phyloP scores from a whole-genome alignment of 163 green algal species.

The Chloromonas sp. region DNA sequence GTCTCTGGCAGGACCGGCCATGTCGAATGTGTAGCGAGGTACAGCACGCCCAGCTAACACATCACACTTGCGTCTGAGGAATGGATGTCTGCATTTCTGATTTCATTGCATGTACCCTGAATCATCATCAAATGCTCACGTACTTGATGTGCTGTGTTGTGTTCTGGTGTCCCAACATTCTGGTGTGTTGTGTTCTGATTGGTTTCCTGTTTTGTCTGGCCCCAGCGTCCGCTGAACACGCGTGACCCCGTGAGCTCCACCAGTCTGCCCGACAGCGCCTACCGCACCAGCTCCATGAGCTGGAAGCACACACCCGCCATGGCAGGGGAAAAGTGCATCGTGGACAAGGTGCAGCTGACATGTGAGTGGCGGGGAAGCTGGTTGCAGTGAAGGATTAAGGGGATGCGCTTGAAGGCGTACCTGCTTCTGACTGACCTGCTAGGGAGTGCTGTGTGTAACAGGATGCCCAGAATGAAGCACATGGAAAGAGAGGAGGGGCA shows the following conservation, averaged over 20 bases:
- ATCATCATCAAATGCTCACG: no score
- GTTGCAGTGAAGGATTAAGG: not conserved
- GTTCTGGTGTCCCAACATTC: no score
- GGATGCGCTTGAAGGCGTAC: not conserved
- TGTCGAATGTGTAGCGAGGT: no score
- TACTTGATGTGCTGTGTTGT: no score
- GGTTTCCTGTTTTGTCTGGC: no score
- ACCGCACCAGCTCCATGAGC: constrained; percentile 55
- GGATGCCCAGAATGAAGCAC: no score
- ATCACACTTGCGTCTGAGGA: no score
- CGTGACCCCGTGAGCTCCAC: constrained; percentile 60
- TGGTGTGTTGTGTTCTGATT: no score
- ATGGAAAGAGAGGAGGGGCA: no score
- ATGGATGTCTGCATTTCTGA: no score
- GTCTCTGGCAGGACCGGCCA: not conserved
- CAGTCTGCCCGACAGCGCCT: constrained; percentile 41
- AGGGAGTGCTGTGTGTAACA: not conserved
- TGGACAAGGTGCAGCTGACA: constrained; percentile 95
- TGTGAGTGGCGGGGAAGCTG: constrained; percentile 17
- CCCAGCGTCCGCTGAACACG: constrained; percentile 52
- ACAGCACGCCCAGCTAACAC: no score
- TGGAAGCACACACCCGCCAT: constrained; percentile 79
- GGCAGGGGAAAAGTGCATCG: constrained; percentile 74
- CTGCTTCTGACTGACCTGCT: not conserved
- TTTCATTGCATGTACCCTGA: no score